These are phyloP conservation scores for Moesziomyces globuligerus DNA, from an alignment of 1,284 basidiomycete genomes.

Conservation along the genomic window DNA sequence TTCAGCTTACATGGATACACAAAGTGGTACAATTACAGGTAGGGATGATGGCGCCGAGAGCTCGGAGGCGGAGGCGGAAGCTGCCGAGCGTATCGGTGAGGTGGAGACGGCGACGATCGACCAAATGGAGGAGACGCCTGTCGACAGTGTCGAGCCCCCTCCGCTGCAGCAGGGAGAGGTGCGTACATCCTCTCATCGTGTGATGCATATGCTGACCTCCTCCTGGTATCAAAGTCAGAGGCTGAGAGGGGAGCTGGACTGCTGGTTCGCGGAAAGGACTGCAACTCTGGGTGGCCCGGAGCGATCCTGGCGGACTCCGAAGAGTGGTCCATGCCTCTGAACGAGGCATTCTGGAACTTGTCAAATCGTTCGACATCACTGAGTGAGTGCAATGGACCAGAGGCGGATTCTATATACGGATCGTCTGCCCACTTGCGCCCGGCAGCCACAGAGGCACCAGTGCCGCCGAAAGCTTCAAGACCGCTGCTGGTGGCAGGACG, in stretches of 20 bases:
- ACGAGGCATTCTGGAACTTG: background rate
- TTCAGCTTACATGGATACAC: slow-evolving; percentile 1
- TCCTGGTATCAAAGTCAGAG: background rate
- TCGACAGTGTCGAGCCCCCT: background rate
- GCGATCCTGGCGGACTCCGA: background rate
- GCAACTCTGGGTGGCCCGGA: background rate
- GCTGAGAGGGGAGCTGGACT: background rate
- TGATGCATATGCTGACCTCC: background rate
- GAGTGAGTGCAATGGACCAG: background rate
- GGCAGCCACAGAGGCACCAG: background rate
- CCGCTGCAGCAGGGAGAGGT: too few relatives aligned
- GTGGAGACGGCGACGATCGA: background rate
- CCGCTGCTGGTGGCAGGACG: background rate
- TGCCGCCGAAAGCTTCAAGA: background rate
- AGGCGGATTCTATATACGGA: background rate
- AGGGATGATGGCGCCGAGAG: slow-evolving; percentile 15
- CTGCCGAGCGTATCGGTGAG: background rate
- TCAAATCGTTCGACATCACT: background rate
- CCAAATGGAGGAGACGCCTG: background rate
- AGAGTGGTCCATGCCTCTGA: too few relatives aligned
- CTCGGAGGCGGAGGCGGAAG: background rate
- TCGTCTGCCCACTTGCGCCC: background rate
- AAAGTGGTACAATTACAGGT: slow-evolving; percentile 13
- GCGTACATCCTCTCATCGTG: background rate
- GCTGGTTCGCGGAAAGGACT: background rate